A percentile compares a stretch with the other conserved stretches of the same genome.
Evolutionary conservation across 352 stramenopile genomes (phyloP).

Genomic region (Globisporangium cederbergense): DNA sequence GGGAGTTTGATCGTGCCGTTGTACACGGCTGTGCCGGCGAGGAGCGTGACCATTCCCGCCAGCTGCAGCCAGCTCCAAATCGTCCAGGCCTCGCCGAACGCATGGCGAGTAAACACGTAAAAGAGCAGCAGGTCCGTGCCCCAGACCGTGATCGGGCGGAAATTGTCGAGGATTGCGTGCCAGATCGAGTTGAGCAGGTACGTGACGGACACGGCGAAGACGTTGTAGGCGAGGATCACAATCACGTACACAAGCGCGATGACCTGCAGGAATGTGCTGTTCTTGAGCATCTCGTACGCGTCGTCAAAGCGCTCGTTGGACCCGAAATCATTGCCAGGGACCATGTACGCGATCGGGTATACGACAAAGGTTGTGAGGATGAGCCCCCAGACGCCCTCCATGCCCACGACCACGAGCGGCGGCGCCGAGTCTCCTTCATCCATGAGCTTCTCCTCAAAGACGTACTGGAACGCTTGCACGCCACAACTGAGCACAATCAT

Average conservation of each 20-base stretch:
- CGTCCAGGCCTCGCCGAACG: conserved; percentile 95
- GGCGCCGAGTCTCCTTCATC: conserved; percentile 90
- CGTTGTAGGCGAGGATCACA: conserved; percentile 95
- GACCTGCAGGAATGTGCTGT: conserved; percentile 58
- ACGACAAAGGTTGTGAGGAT: conserved; percentile 91
- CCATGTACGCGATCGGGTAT: conserved; percentile 90
- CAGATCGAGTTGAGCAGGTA: conserved; percentile 96
- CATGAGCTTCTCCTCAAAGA: conserved; percentile 98
- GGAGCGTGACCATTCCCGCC: conserved; percentile 89
- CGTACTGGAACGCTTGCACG: conserved; percentile 94
- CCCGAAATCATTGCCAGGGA: conserved; percentile 92
- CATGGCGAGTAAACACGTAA: conserved; percentile 89
- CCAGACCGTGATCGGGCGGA: conserved; percentile 96
- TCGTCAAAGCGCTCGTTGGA: conserved; percentile 92
- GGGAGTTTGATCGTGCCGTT: conserved; percentile 89
- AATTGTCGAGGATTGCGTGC: conserved; percentile 98
- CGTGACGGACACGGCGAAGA: conserved; percentile 96
- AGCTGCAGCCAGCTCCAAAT: conserved; percentile 94
- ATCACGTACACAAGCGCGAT: conserved; percentile 89
- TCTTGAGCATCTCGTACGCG: conserved; percentile 64
- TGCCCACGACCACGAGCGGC: conserved; percentile 92
- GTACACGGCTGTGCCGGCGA: conserved; percentile 96
- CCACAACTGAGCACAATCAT: conserved; percentile 95
- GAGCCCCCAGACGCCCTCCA: conserved; percentile 96
- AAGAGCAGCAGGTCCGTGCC: conserved; percentile 94